Conservation (phyloP, 2,329 filamentous ascomycete species). For the Fonsecaea pedrosoi region DNA sequence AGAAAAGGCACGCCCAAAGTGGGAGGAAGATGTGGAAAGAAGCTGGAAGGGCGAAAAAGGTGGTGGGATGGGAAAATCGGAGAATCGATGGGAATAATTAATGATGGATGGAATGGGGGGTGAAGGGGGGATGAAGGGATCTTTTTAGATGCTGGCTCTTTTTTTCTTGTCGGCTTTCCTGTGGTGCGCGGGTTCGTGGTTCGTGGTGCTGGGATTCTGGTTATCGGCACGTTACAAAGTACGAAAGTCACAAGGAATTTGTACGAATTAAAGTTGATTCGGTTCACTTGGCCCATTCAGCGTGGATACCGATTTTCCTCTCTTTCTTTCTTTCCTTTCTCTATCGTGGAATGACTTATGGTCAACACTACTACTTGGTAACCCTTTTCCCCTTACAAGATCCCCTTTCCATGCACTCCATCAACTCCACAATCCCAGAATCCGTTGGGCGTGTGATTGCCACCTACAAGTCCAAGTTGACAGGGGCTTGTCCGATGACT, state of each 20-base stretch:
- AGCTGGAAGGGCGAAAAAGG: not conserved
- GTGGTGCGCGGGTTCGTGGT: too few relatives aligned
- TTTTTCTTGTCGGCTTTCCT: too few relatives aligned
- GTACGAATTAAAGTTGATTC: not conserved
- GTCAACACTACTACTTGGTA: not conserved
- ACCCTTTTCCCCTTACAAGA: not conserved
- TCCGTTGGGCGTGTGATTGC: not conserved
- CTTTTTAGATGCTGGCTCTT: not conserved
- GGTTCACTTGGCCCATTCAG: not conserved
- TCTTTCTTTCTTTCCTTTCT: not conserved
- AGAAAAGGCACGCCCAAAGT: not conserved
- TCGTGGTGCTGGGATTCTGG: too few relatives aligned
- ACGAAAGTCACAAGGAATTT: not conserved
- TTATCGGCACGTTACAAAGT: not conserved
- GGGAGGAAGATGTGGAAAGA: not conserved
- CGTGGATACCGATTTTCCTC: not conserved
- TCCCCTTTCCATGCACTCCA: not conserved
- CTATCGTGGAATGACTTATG: too few relatives aligned
- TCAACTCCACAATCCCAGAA: not conserved
- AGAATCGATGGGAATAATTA: not conserved
- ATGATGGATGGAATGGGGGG: not conserved
- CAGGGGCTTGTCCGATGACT: not conserved
- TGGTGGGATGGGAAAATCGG: not conserved
- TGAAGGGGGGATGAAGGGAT: constrained; percentile 6
- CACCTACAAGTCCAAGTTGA: not conserved